These are phyloP conservation scores for Amanita fuliginea DNA, from an alignment of 768 basidiomycete species.

Conservation along the genomic window DNA sequence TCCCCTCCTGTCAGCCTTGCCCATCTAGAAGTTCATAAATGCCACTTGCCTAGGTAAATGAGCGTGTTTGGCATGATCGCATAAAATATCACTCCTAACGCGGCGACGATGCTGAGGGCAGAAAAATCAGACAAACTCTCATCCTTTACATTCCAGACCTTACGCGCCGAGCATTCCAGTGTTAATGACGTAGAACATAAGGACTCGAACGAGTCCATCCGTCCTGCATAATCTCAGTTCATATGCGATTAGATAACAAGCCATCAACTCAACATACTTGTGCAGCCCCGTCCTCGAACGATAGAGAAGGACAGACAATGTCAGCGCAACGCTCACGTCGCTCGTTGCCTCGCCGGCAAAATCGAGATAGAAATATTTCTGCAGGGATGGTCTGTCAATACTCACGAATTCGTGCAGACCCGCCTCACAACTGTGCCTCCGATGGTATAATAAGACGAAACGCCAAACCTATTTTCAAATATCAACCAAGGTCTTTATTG, in stretches of 20 bases:
- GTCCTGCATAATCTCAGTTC: constrained; percentile 24
- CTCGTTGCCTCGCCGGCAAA: constrained; percentile 39
- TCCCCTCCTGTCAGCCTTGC: background rate
- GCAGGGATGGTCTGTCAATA: background rate
- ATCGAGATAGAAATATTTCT: constrained; percentile 42
- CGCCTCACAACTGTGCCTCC: constrained; percentile 25
- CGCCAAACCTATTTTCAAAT: constrained; percentile 22
- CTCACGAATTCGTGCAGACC: background rate
- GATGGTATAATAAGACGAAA: constrained; percentile 25
- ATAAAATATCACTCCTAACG: constrained; percentile 34
- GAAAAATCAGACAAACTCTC: background rate
- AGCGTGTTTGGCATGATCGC: constrained; percentile 44
- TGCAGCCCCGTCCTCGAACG: constrained; percentile 39
- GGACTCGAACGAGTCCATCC: constrained; percentile 34
- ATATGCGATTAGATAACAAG: background rate
- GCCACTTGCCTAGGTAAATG: constrained; percentile 34
- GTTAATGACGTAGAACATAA: constrained; percentile 43
- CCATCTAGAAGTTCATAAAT: background rate
- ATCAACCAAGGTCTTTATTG: background rate
- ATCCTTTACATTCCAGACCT: constrained; percentile 12
- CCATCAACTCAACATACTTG: constrained; percentile 18
- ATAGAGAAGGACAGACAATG: constrained; percentile 37
- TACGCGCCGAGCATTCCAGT: constrained; percentile 37
- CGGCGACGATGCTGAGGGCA: constrained; percentile 31
- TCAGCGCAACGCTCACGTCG: constrained; percentile 39